Base-by-base conservation (phyloP, 768 basidiomycete species). In the Phlebiopsis gigantea region DNA sequence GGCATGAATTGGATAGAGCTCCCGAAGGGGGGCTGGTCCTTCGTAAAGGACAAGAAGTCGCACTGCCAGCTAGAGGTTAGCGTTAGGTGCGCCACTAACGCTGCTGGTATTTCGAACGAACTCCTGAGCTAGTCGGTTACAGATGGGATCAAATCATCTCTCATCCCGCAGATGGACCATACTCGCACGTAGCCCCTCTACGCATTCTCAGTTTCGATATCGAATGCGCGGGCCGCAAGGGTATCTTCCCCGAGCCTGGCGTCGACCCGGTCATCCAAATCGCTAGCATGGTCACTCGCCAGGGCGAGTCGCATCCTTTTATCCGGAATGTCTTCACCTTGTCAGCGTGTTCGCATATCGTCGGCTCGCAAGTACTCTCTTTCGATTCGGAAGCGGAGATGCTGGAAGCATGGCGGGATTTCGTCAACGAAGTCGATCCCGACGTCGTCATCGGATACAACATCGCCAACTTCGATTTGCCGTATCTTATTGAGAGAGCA, bases 1-100 rank as follows among this genome's bases (percentile, higher is more conserved):
- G 97, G 97, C 8, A 98, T 99, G 97, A 98, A 98, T 68, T 99
- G 97, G 96, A 88, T 99, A 52, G 93, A 98, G 72, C 75, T 97
- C 8, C 88, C 88, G 4, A 84, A 88, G 3, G 90, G 90, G 2
- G 83, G 84, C 62, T 99, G 14, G 66, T 95, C 19, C 57, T 85
- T n/a, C 66, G 76, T 71, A 10, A 75, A 75, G 43, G 73, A 78
- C 34, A 90, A 84, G 65, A 78, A 79, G 47, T 95, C 95, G 0
- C 79, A 80, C 47, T 98, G 93, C 69, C 97, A 99, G 68, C 79
- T 98, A 15, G 96, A 99, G 69, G 71, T 98, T 46, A 81, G 73
- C 26, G 79, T 93, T 61, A 80, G 79, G 92, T 94, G 3, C 7
- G 21, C 31, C 21, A 26, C 4, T 24, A 31, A 9, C 12, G 34